phyloP scores from a whole-genome alignment of 495 filamentous ascomycete genomes.

The Hyaloscypha variabilis region DNA sequence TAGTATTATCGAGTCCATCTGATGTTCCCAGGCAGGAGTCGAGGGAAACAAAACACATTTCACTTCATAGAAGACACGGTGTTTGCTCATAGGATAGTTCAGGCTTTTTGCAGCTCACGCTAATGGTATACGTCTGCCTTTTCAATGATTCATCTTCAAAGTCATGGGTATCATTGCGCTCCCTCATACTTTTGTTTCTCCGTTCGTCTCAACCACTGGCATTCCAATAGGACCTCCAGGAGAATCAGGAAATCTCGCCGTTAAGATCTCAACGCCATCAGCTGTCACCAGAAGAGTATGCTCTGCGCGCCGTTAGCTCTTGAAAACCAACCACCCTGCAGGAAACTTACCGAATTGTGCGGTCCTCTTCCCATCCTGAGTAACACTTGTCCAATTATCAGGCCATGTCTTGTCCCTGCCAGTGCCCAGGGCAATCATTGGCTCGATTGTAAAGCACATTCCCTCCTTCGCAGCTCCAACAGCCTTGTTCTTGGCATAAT shows the following conservation, averaged over 20 bases:
- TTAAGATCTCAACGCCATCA: constrained; percentile 90
- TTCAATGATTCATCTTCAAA: neutral
- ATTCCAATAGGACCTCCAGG: constrained; percentile 83
- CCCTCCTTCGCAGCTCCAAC: constrained; percentile 83
- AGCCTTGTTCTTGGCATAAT: constrained; percentile 91
- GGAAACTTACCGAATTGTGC: constrained; percentile 67
- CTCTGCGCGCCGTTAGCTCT: constrained; percentile 51
- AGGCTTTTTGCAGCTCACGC: neutral
- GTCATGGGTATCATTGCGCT: constrained; percentile 12
- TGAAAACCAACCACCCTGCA: neutral
- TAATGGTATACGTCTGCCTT: neutral
- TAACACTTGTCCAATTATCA: constrained; percentile 88
- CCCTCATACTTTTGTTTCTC: constrained; percentile 12
- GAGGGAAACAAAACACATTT: neutral
- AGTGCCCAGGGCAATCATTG: constrained; percentile 85
- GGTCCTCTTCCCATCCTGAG: constrained; percentile 77
- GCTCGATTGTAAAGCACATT: constrained; percentile 94
- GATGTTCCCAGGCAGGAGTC: constrained; percentile 2
- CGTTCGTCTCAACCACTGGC: constrained; percentile 45
- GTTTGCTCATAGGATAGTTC: neutral
- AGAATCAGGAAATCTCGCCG: constrained; percentile 76
- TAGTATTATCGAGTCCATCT: constrained; percentile 6
- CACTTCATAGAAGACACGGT: constrained; percentile 6
- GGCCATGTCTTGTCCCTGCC: constrained; percentile 86
- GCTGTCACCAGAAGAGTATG: constrained; percentile 95